Conservation (phyloP, 2,329 filamentous ascomycete genomes). For the Phyllosticta citriasiana region DNA sequence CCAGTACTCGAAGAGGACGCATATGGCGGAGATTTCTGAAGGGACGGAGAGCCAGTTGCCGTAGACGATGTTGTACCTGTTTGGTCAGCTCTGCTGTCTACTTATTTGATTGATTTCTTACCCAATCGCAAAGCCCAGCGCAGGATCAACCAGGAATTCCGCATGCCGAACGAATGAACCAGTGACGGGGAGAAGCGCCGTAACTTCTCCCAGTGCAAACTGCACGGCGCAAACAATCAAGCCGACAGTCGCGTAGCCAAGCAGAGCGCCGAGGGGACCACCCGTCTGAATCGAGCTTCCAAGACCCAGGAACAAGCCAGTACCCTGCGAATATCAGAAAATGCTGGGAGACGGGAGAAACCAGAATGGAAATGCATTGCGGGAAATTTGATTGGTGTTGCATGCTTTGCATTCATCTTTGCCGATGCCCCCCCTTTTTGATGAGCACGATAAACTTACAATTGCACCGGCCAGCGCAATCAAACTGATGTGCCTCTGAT, state of each 20-base stretch:
- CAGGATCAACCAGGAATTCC: constrained; percentile 42
- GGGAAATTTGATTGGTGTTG: neutral
- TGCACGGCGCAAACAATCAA: constrained; percentile 41
- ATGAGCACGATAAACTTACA: constrained; percentile 6
- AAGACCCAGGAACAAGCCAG: constrained; percentile 41
- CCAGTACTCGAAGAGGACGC: constrained; percentile 21
- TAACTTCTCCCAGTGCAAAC: constrained; percentile 42
- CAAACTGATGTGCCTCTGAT: constrained; percentile 43
- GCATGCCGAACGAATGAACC: constrained; percentile 42
- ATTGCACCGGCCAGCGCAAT: constrained; percentile 53
- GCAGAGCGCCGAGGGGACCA: constrained; percentile 42
- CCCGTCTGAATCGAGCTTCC: constrained; percentile 43
- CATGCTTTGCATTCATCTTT: too few relatives aligned
- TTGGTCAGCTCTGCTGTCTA: neutral
- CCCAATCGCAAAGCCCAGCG: constrained; percentile 27
- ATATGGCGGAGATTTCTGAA: constrained; percentile 21
- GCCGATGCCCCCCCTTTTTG: neutral
- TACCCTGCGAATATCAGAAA: constrained; percentile 12
- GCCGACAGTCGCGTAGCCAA: constrained; percentile 44
- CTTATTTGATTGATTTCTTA: neutral
- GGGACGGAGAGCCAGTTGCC: constrained; percentile 23
- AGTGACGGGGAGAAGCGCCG: constrained; percentile 41
- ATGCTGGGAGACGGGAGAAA: too few relatives aligned
- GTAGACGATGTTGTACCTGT: constrained; percentile 15
- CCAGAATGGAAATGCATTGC: too few relatives aligned